phyloP scores from a whole-genome alignment of 2,329 filamentous ascomycete genomes.

The Domatiomyces globalis region DNA sequence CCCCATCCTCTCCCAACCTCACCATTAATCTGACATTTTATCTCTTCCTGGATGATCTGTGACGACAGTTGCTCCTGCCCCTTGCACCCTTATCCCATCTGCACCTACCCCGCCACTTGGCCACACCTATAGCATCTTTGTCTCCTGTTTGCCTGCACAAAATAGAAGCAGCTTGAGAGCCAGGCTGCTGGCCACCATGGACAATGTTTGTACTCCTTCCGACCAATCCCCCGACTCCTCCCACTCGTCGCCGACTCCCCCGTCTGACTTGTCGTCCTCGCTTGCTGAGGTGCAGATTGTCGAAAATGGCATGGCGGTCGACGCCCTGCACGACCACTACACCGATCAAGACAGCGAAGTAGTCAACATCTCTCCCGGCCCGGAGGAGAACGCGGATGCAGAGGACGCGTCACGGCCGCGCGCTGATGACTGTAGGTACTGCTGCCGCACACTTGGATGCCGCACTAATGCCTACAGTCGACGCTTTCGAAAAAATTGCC shows the following conservation, averaged over 20 bases:
- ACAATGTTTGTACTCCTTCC: slow-evolving; percentile 26
- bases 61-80: not conserved
- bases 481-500: slow-evolving; percentile 71
- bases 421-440: slow-evolving; percentile 41
- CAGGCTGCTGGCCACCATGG: slow-evolving; percentile 24
- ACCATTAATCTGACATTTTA: not conserved
- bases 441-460: not conserved
- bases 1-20: not conserved
- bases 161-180: not conserved
- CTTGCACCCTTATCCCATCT: not conserved
- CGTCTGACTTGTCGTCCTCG: slow-evolving; percentile 21
- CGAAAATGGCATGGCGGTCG: slow-evolving; percentile 49
- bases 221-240: not conserved
- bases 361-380: slow-evolving; percentile 46
- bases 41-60: not conserved
- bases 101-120: not conserved
- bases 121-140: not conserved
- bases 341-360: slow-evolving; percentile 49
- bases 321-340: slow-evolving; percentile 38
- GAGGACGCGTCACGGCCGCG: slow-evolving; percentile 38
- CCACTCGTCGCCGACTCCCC: not conserved
- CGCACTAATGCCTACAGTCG: slow-evolving; percentile 37
- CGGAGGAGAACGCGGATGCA: slow-evolving; percentile 41
- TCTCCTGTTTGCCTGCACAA: not conserved
- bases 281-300: slow-evolving; percentile 30